Conservation (phyloP, 2,329 filamentous ascomycete species). For the Myriosclerotinia scirpicola region DNA sequence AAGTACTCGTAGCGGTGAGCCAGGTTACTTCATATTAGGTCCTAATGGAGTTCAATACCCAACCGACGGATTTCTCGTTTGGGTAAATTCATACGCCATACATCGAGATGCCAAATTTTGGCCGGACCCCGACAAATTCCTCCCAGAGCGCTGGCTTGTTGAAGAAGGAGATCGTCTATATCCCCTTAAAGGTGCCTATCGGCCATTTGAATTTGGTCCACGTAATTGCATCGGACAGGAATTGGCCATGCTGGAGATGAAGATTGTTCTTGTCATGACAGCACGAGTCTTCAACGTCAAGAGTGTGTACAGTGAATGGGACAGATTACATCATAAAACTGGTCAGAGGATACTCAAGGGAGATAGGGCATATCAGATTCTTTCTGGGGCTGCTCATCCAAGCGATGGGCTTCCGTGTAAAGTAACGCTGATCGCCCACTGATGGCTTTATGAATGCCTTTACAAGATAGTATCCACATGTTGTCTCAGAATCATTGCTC, state of each 20-base stretch:
- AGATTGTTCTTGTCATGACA: neutral
- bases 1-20: neutral
- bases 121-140: neutral
- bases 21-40: neutral
- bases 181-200: neutral
- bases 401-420: neutral
- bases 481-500: no score
- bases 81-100: constrained; percentile 4
- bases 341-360: neutral
- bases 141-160: constrained; percentile 13
- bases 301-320: constrained; percentile 2
- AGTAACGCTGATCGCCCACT: neutral
- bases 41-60: neutral
- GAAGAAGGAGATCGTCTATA: neutral
- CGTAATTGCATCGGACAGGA: neutral
- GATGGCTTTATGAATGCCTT: neutral
- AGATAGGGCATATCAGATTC: constrained; percentile 7
- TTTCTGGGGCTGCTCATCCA: constrained; percentile 5
- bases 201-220: neutral
- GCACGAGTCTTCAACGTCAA: neutral
- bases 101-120: neutral
- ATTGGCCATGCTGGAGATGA: neutral
- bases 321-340: neutral
- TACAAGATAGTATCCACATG: no score
- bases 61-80: constrained; percentile 1